Base-by-base conservation (phyloP, 352 stramenopile genomes). In the Pythium coloratum region DNA sequence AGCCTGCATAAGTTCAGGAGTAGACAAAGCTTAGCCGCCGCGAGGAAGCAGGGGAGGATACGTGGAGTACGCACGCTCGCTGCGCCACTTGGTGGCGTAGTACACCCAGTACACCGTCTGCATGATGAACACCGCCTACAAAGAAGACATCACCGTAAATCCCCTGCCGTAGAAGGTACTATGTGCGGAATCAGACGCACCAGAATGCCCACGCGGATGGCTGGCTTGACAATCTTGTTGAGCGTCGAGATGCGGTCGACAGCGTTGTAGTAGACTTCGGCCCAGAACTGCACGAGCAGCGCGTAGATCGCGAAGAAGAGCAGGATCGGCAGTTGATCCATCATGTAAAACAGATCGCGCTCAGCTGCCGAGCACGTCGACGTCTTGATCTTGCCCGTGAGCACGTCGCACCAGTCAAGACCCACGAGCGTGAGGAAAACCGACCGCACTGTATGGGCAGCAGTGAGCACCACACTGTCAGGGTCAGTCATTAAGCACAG, bases 261-360 rank as follows among this genome's bases (percentile, higher is more conserved):
- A 33, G 88, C 88, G 49, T 96, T 94, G 77, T 93, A 96, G 62
- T 96, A 96, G 14, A 96, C 86, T 67, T 96, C 86, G 6, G 88
- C 88, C 88, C 88, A 96, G 53, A 96, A 96, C 60, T 95, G 84
- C 68, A 94, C 76, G 28, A 96, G 77, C 62, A 96, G 71, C 28
- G 85, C 77, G 61, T 96, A 95, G 54, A 90, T 81, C 6, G 82
- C 81, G 51, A 96, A 89, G 67, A 94, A 93, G 6, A 88, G 75
- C 54, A 96, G 59, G 60, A 95, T 94, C 13, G 88, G 88, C 20
- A 90, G 53, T 66, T 96, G 86, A 33, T 96, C 86, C 67, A 93
- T 62, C 34, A 94, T 82, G 76, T 96, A 96, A 71, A 96, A 96
- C 51, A 93, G 62, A 28, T 96, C 84, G 53, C 85, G 83, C 71